Percentiles rank a stretch among this genome's conserved stretches.
These are phyloP conservation scores for Schoenoplectus triqueter DNA, from an alignment of 202 grass and related monocot species.

Conservation along the genomic window DNA sequence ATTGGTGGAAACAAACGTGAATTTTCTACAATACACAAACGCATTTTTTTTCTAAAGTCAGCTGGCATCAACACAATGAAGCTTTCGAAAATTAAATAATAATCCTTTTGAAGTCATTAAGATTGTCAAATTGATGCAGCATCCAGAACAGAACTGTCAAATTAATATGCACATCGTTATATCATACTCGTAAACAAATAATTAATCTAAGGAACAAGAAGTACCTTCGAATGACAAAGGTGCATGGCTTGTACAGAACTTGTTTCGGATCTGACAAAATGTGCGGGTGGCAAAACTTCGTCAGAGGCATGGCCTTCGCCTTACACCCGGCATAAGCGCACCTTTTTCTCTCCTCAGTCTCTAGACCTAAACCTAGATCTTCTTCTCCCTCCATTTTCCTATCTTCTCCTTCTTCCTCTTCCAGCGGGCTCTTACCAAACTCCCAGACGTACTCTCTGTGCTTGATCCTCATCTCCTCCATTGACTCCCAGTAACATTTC, in stretches of 20 bases:
- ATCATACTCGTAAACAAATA: not conserved
- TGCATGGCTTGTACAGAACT: slow-evolving; percentile 66
- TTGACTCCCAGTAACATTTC: slow-evolving; percentile 66
- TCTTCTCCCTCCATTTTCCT: slow-evolving; percentile 18
- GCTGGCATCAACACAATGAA: not conserved
- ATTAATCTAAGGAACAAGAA: not conserved
- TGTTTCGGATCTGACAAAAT: slow-evolving; percentile 69
- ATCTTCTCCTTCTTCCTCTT: slow-evolving; percentile 42
- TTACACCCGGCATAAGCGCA: slow-evolving; percentile 71
- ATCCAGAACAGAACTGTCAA: not conserved
- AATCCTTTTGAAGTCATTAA: not conserved
- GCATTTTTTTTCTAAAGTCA: not conserved
- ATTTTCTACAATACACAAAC: not conserved
- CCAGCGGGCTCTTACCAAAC: slow-evolving; percentile 62
- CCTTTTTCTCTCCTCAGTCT: slow-evolving; percentile 50
- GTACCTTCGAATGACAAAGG: slow-evolving; percentile 59
- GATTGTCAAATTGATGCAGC: not conserved
- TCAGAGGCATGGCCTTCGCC: slow-evolving; percentile 72
- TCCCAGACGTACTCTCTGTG: slow-evolving; percentile 75
- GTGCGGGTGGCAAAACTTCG: slow-evolving; percentile 74
- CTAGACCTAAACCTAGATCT: slow-evolving; percentile 2
- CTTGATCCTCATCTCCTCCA: slow-evolving; percentile 70
- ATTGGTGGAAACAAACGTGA: not conserved
- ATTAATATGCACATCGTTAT: not conserved
- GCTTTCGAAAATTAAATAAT: not conserved